phyloP scores from a whole-genome alignment of 2,329 filamentous ascomycete genomes.

The Metarhizium anisopliae region DNA sequence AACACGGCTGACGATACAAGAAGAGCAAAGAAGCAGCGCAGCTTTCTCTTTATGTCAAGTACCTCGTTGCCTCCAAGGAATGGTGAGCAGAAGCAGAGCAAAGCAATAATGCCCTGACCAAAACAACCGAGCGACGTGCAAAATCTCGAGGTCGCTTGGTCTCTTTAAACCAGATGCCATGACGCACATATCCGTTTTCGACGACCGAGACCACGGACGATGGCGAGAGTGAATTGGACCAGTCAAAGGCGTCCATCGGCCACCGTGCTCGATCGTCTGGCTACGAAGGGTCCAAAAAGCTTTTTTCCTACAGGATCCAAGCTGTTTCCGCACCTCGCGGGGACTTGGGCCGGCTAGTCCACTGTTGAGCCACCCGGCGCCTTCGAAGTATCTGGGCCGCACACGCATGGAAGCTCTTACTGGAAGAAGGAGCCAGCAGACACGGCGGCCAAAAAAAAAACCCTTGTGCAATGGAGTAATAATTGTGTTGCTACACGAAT shows the following conservation, averaged over 20 bases:
- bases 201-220: conserved; percentile 6
- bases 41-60: neutral
- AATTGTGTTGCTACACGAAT: neutral
- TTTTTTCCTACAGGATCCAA: conserved; percentile 5
- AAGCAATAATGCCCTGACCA: too few relatives aligned
- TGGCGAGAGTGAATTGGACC: conserved; percentile 3
- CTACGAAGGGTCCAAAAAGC: conserved; percentile 7
- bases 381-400: too few relatives aligned
- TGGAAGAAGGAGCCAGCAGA: neutral
- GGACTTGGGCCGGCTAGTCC: neutral
- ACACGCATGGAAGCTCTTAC: too few relatives aligned
- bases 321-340: neutral
- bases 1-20: neutral
- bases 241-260: conserved; percentile 9
- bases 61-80: neutral
- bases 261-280: conserved; percentile 11
- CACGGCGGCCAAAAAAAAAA: neutral
- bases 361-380: too few relatives aligned
- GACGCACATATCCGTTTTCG: conserved; percentile 7
- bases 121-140: too few relatives aligned
- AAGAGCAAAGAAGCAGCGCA: neutral
- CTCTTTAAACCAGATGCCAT: conserved; percentile 1
- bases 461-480: too few relatives aligned
- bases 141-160: neutral
- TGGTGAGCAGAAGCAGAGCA: too few relatives aligned